A percentile compares a stretch with the other conserved stretches of the same genome.
Conservation (phyloP, 495 filamentous ascomycete species). For the Xylaria cubensis region DNA sequence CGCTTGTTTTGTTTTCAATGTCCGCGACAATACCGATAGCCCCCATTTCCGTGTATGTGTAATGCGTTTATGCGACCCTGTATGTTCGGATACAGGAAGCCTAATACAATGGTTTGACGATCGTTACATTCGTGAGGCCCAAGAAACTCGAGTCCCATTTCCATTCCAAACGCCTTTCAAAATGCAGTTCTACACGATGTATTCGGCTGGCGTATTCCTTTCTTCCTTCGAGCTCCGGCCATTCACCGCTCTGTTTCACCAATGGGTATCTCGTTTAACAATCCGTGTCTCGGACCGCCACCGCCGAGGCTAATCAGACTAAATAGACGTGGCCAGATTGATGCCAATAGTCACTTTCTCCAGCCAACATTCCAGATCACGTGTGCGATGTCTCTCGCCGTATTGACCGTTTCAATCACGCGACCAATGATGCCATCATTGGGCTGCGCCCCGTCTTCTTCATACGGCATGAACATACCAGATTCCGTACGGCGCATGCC, state of each 20-base stretch:
- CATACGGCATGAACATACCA: conserved; percentile 87
- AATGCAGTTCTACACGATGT: conserved; percentile 22
- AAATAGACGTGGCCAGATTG: neutral
- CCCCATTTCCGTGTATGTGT: conserved; percentile 8
- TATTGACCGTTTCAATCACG: conserved; percentile 94
- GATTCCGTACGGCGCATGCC: conserved; percentile 75
- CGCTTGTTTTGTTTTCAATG: conserved; percentile 5
- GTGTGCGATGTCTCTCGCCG: conserved; percentile 92
- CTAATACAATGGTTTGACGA: conserved; percentile 19
- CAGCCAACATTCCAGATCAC: conserved; percentile 99
- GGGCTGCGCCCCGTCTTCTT: conserved; percentile 69
- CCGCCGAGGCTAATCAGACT: neutral
- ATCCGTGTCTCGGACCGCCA: neutral
- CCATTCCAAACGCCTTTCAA: conserved; percentile 25
- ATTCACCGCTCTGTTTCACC: conserved; percentile 4
- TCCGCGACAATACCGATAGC: conserved; percentile 5
- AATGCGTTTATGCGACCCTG: conserved; percentile 23
- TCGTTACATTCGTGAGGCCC: conserved; percentile 23
- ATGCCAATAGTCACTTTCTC: conserved; percentile 63
- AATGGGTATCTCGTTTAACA: conserved; percentile 11
- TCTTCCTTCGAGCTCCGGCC: neutral
- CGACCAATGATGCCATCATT: conserved; percentile 71
- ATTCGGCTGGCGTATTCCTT: conserved; percentile 4
- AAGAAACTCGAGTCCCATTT: conserved; percentile 13
- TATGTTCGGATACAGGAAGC: conserved; percentile 22